These are phyloP conservation scores for Amaranthus cruentus DNA, from an alignment of 148 eudicot genomes.

Conservation along the genomic window DNA sequence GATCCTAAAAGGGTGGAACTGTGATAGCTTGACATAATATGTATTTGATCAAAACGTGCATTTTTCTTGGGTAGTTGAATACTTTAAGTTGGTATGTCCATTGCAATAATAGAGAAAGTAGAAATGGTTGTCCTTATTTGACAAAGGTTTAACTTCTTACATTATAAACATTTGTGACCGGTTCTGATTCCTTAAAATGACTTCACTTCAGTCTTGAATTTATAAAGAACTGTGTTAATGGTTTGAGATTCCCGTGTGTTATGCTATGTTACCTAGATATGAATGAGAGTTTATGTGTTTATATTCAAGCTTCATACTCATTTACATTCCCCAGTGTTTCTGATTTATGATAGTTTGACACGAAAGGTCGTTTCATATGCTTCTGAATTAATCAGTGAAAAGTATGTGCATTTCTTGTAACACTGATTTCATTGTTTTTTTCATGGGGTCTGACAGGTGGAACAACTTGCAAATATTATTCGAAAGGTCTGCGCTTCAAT, in stretches of 20 bases:
- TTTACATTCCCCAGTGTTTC: background rate
- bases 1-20: background rate
- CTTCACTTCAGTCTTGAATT: no score
- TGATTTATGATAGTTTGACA: background rate
- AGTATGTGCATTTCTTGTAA: constrained; percentile 6
- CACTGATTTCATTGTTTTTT: constrained; percentile 18
- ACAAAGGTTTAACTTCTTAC: background rate
- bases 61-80: no score
- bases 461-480: constrained; percentile 67
- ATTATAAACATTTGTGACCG: background rate
- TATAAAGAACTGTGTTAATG: no score
- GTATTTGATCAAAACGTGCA: background rate
- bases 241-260: no score
- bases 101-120: background rate
- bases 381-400: background rate
- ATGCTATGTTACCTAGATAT: background rate
- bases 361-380: background rate
- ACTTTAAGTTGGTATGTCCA: background rate
- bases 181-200: background rate
- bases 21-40: background rate
- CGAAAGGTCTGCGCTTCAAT: constrained; percentile 47
- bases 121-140: background rate
- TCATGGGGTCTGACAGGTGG: constrained; percentile 49
- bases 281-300: background rate
- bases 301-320: no score